These are phyloP conservation scores for Salvia splendens DNA, from an alignment of 257 asterid species.

Conservation along the genomic window DNA sequence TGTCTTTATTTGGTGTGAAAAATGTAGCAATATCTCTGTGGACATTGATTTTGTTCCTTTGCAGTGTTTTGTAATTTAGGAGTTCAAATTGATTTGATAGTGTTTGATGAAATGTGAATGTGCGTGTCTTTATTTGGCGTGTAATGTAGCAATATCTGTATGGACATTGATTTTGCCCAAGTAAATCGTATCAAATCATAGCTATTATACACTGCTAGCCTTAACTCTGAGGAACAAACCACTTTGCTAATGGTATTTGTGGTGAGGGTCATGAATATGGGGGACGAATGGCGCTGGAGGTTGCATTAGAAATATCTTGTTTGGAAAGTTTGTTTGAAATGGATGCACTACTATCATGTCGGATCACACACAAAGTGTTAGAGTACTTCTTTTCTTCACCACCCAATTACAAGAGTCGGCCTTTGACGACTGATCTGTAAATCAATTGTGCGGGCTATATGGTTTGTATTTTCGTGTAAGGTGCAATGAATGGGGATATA, in stretches of 20 bases:
- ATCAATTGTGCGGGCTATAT: not conserved
- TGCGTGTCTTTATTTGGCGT: conserved; percentile 3
- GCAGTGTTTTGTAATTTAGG: not conserved
- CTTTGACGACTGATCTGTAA: not conserved
- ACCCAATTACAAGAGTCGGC: not conserved
- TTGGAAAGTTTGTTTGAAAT: not conserved
- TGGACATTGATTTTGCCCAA: conserved; percentile 19
- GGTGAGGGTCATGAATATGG: not conserved
- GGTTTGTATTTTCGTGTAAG: not conserved
- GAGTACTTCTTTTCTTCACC: not conserved
- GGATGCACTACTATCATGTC: not conserved
- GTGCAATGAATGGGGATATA: not conserved
- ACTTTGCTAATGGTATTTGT: not conserved
- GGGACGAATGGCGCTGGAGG: not conserved
- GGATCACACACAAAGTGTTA: not conserved
- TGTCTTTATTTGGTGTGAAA: not conserved
- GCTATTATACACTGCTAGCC: not conserved
- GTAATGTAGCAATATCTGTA: not conserved
- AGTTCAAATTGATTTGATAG: conserved; percentile 2
- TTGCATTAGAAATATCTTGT: conserved; percentile 11
- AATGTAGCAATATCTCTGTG: not conserved
- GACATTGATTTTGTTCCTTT: conserved; percentile 19
- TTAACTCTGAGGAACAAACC: not conserved
- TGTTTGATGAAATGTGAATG: conserved; percentile 11
- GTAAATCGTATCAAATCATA: conserved; percentile 2